A percentile compares a stretch with the other conserved stretches of the same genome.
These are phyloP conservation scores for Suillus clintonianus DNA, from an alignment of 768 basidiomycete species.

Conservation along the genomic window DNA sequence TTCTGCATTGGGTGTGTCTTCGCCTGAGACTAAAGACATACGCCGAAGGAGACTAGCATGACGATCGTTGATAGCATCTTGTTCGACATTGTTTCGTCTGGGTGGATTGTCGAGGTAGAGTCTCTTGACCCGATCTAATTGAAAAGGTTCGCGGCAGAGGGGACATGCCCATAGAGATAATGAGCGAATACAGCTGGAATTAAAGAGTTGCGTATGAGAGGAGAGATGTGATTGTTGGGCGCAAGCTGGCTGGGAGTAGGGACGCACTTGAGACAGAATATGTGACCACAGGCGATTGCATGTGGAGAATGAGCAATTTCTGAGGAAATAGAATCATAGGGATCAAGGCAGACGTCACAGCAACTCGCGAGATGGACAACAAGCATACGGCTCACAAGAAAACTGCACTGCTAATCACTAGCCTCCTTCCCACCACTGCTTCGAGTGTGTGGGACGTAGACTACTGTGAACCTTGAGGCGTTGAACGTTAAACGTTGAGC, in stretches of 20 bases:
- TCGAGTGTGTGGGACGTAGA: not conserved
- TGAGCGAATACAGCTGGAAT: slow-evolving; percentile 52
- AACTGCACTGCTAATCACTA: not conserved
- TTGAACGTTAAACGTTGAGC: too few species aligned
- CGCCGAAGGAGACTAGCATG: slow-evolving; percentile 36
- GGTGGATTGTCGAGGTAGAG: slow-evolving; percentile 58
- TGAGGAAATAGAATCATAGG: slow-evolving; percentile 53
- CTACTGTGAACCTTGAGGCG: not conserved
- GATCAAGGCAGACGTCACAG: slow-evolving; percentile 77
- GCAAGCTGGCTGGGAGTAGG: slow-evolving; percentile 8
- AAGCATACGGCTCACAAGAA: slow-evolving; percentile 45
- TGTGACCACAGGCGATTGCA: slow-evolving; percentile 76
- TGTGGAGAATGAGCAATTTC: slow-evolving; percentile 55
- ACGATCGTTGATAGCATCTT: slow-evolving; percentile 42
- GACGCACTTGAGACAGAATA: slow-evolving; percentile 70
- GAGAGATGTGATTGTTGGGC: not conserved
- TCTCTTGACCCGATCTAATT: slow-evolving; percentile 58
- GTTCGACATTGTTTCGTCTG: slow-evolving; percentile 33
- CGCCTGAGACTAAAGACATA: slow-evolving; percentile 34
- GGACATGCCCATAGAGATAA: slow-evolving; percentile 59
- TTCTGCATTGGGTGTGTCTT: slow-evolving; percentile 31
- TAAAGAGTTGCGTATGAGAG: slow-evolving; percentile 5
- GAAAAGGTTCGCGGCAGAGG: slow-evolving; percentile 64
- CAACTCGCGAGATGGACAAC: slow-evolving; percentile 68
- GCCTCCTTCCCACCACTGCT: not conserved